Base-by-base conservation (phyloP, 768 basidiomycete genomes). In the Suillus spraguei region DNA sequence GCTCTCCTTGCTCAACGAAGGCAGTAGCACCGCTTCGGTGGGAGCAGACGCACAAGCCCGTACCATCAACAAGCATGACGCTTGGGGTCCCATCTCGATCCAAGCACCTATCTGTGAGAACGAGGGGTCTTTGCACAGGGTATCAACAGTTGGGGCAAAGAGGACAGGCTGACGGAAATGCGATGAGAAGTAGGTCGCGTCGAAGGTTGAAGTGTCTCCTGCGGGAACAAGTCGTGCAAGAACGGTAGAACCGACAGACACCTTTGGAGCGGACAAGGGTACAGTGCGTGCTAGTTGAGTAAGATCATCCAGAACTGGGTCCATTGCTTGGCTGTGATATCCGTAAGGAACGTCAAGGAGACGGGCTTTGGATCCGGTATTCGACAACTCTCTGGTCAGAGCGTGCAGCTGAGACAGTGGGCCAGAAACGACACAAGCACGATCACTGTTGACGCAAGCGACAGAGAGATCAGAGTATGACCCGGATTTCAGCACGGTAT, bases 261-360 rank as follows among this genome's bases (percentile, higher is more conserved):
- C 79, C 0, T 72, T 77, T 0, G 90, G 87, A 2, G 86, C 65
- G 20, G 70, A 73, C 46, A 86, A 65, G 0, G 71, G 69, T 41
- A 85, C 67, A 7, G 68, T 71, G 11, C 67, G 69, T 13, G 82
- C 80, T 5, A 85, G 65, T 0, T 65, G 65, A 41, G 71, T 74
- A 36, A 91, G 80, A 53, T 83, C 82, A n/a, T 79, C 75, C 16
- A 86, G 64, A 13, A 90, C 67, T 0, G 87, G 83, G 7, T 73
- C 70, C 89, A 92, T 89, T 2, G 86, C 83, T n/a, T 76, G 62
- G 50, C 86, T 88, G 73, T 92, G 91, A 68, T 85, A 89, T 2
- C 84, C 90, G 64, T 84, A 88, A 1, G 85, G 84, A 10, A 88
- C 84, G 6, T 77, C 65, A 2, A 92, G 77, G 49, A 81, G 67